Evolutionary conservation across 1,139 yeast genomes (phyloP), one percentile per base, ranked within the genome.

Genomic region (Yamadazyma trypodendri): DNA sequence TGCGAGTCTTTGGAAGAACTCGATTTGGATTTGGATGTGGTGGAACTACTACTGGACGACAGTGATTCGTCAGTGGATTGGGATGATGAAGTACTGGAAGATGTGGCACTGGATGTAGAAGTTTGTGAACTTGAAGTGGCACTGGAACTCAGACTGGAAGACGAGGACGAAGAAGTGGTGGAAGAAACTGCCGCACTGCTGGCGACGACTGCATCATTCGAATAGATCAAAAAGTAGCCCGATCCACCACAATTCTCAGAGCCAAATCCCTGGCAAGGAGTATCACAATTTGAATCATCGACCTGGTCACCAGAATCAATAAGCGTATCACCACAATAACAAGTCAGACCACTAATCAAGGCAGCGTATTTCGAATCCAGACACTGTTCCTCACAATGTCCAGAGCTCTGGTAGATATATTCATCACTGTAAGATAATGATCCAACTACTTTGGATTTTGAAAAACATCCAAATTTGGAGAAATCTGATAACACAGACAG

Each of bases 161-260:
- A 37, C 2, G 52, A 32, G n/a, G 49, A 18, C 2, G 48, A 20
- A 6, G 48, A 24, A 10, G 50, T 22, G n/a, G 50, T 18, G 21
- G 21, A 18, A 5, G 21, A 18, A 5, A 18, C 20, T 3, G 49
- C 25, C 4, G 49, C 35, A 6, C 49, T 28, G 7, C 46, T 35
- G 14, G 51, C 48, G 13, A 49, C 58, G 31, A 50, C 61, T 13
- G 56, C 59, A 23, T 50, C 35, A 46, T 72, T 67, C 12, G 55
- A 51, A 46, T 69, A 80, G 9, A 83, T 77, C 36, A 74, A 63
- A 48, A 73, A 71, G 46, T 72, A 75, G 18, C 58, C 59, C 30
- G 49, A 32, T n/a, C 87, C 87, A 49, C 92, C 92, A 60, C 92
- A 84, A 16, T 56, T 67, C 43, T 79, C 82, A 7, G 49, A 41